These are phyloP conservation scores for Meripilus lineatus DNA, from an alignment of 1,284 basidiomycete species.

Conservation along the genomic window DNA sequence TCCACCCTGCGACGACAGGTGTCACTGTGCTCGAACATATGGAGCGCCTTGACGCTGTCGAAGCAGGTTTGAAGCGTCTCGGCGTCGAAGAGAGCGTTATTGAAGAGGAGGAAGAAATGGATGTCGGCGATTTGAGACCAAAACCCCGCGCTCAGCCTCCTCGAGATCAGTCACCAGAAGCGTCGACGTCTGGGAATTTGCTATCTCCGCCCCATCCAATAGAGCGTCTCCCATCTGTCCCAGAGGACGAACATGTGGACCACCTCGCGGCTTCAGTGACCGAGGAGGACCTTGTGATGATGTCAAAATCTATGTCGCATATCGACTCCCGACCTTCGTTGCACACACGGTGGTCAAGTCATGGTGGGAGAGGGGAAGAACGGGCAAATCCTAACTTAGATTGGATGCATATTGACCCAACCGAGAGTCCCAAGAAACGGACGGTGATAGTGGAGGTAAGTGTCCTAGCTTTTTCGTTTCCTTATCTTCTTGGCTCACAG, in stretches of 20 bases:
- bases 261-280: conserved; percentile 41
- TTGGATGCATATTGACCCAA: conserved; percentile 57
- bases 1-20: conserved; percentile 77
- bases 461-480: conserved; percentile 6
- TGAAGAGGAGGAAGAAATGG: conserved; percentile 46
- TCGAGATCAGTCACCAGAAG: conserved; percentile 8
- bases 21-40: conserved; percentile 79
- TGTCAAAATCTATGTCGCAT: conserved; percentile 73
- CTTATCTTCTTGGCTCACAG: not conserved
- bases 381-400: conserved; percentile 51
- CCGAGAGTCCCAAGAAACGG: conserved; percentile 42
- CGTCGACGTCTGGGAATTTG: not conserved
- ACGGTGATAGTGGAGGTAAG: conserved; percentile 69
- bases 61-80: conserved; percentile 69
- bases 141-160: conserved; percentile 5
- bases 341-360: conserved; percentile 43
- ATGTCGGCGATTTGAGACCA: conserved; percentile 23
- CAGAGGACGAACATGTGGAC: conserved; percentile 43
- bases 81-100: conserved; percentile 51
- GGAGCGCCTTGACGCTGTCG: conserved; percentile 75
- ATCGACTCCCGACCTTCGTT: conserved; percentile 43
- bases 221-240: conserved; percentile 43
- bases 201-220: conserved; percentile 21
- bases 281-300: conserved; percentile 68
- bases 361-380: conserved; percentile 23